phyloP scores from a whole-genome alignment of 129 eudicot genomes.

The Tagetes erecta region DNA sequence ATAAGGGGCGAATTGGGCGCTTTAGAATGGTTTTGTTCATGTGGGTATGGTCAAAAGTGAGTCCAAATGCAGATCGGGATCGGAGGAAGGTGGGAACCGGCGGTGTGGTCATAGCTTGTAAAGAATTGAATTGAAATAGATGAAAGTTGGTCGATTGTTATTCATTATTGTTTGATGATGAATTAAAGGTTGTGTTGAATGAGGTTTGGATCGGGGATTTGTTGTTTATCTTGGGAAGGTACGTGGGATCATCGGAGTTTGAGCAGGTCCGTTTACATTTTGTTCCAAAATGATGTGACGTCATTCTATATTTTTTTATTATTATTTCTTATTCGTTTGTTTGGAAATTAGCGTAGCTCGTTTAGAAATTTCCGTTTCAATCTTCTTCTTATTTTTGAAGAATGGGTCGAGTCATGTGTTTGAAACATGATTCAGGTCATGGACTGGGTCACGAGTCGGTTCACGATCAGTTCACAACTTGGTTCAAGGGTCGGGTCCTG shows the following conservation, averaged over 20 bases:
- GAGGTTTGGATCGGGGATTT: slow-evolving; percentile 6
- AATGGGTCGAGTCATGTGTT: no score
- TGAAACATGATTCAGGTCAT: no score
- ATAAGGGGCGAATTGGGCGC: slow-evolving; percentile 49
- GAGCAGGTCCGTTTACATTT: neutral
- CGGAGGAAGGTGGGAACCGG: neutral
- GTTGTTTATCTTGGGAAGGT: slow-evolving; percentile 9
- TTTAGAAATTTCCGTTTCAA: no score
- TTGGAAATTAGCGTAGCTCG: no score
- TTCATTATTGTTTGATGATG: slow-evolving; percentile 29
- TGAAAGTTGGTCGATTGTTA: slow-evolving; percentile 28
- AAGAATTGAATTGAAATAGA: slow-evolving; percentile 26
- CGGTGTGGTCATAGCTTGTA: slow-evolving; percentile 30
- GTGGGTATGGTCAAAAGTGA: slow-evolving; percentile 21
- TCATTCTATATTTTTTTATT: neutral
- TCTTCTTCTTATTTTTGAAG: no score
- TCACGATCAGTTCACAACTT: no score
- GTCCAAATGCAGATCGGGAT: slow-evolving; percentile 6
- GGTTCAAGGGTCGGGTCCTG: no score
- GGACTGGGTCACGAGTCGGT: no score
- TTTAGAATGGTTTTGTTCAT: slow-evolving; percentile 34
- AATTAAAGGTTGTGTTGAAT: neutral
- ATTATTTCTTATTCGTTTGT: neutral
- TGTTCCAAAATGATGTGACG: neutral
- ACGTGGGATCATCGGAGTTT: neutral